Percentiles rank a stretch among this genome's conserved stretches.
Evolutionary conservation across 345 rosid species (phyloP).

Genomic region (Populus nigra): DNA sequence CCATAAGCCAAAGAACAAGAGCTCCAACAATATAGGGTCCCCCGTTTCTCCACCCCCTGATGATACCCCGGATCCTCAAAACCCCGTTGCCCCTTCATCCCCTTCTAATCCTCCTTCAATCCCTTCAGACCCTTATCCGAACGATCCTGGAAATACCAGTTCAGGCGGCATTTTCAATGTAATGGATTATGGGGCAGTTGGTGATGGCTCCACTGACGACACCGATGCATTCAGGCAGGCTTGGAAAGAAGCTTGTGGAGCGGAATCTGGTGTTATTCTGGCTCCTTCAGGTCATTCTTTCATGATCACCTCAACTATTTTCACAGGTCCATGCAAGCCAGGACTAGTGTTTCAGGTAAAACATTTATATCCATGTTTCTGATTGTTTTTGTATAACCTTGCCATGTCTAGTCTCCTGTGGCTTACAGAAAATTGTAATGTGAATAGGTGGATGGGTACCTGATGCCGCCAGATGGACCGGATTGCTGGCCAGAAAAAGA

Average conservation of each 20-base stretch:
- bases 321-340: conserved; percentile 85
- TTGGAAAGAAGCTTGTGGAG: conserved; percentile 91
- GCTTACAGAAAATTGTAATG: neutral
- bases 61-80: conserved; percentile 20
- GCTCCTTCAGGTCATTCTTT: conserved; percentile 66
- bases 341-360: conserved; percentile 79
- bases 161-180: conserved; percentile 57
- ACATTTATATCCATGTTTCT: neutral
- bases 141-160: conserved; percentile 34
- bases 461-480: conserved; percentile 93
- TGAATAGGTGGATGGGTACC: conserved; percentile 64
- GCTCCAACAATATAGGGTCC: conserved; percentile 22
- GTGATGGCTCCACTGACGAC: conserved; percentile 80
- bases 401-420: neutral
- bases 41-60: conserved; percentile 30
- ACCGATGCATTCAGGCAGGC: conserved; percentile 70
- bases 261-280: conserved; percentile 55
- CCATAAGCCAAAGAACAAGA: conserved; percentile 47
- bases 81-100: conserved; percentile 26
- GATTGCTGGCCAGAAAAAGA: conserved; percentile 78
- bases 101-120: conserved; percentile 28
- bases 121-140: conserved; percentile 70
- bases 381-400: neutral
- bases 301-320: conserved; percentile 80
- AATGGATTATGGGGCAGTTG: conserved; percentile 69